A percentile compares a stretch with the other conserved stretches of the same genome.
Evolutionary conservation across 2,329 filamentous ascomycete species (phyloP).

Genomic region (Xylariaceae sp.): DNA sequence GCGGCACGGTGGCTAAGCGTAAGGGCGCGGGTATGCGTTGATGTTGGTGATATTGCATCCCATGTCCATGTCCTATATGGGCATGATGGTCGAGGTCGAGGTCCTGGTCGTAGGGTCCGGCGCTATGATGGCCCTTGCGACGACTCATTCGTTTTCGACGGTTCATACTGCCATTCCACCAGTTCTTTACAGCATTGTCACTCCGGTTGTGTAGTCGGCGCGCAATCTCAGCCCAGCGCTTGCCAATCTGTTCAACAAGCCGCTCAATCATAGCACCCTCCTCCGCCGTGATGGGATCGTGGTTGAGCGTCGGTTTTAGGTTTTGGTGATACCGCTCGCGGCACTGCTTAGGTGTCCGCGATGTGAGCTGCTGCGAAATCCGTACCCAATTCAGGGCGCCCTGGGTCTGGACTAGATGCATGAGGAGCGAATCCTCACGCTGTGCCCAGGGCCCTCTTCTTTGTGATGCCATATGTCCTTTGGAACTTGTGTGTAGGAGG

Average conservation of each 20-base stretch:
- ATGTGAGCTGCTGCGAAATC: constrained; percentile 71
- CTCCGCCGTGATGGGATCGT: constrained; percentile 66
- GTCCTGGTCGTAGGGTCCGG: constrained; percentile 21
- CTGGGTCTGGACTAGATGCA: constrained; percentile 65
- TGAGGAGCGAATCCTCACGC: constrained; percentile 66
- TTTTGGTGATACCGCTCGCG: constrained; percentile 93
- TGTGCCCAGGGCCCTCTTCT: constrained; percentile 77
- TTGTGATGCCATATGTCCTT: constrained; percentile 10
- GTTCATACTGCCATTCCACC: constrained; percentile 95
- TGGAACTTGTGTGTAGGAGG: not conserved
- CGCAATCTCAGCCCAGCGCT: constrained; percentile 91
- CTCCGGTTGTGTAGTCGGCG: constrained; percentile 76
- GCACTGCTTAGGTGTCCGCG: constrained; percentile 89
- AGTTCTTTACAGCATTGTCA: constrained; percentile 96
- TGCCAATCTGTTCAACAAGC: constrained; percentile 73
- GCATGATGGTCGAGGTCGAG: constrained; percentile 13
- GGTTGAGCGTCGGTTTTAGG: constrained; percentile 71
- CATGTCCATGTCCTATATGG: constrained; percentile 15
- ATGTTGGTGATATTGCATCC: not conserved
- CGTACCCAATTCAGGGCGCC: constrained; percentile 86
- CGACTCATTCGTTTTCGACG: constrained; percentile 56
- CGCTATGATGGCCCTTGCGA: constrained; percentile 24
- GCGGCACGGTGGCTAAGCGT: not conserved
- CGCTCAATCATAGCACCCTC: constrained; percentile 72
- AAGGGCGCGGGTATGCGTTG: constrained; percentile 9